Base-by-base conservation (phyloP, 257 asterid species). In the Nicotiana otophora region DNA sequence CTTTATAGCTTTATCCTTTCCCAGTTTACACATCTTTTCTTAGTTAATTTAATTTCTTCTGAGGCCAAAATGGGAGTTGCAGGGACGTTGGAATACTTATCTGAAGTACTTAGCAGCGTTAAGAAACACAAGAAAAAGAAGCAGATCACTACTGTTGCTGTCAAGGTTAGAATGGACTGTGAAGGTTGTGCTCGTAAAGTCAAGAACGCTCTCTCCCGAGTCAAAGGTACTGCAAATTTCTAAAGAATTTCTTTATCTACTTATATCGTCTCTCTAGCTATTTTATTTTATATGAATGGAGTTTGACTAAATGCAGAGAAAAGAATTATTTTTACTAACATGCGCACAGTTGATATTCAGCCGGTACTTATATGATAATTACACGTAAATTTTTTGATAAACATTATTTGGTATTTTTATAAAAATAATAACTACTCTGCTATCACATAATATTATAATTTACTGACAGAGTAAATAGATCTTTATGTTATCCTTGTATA, bases 151-250 rank as follows among this genome's bases (percentile, higher is more conserved):
- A 93, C 93, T 4, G 98, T 95, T 0, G 64, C 92, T 9, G 87
- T 95, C 81, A 95, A 93, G 81, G 86, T 95, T 74, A 85, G 98
- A 69, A 95, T 95, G 97, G 97, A 92, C 20, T 93, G 98, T 70
- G 98, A 95, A 88, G 98, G 98, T 75, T 95, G 98, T 82, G 97
- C 86, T 8, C 90, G 88, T 11, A 90, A 87, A 87, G 87, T 95
- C 57, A 93, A 91, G 93, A 86, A 83, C 3, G 85, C 81, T 5
- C 98, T 95, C 84, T 87, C 91, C 2, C 39, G 86, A 19, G 89
- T 93, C 57, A 95, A 92, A 95, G 98, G 98, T 3, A 19, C 15
- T 80, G 23, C 28, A 17, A n/a, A 33, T 34, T 53, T 61, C 31
- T 17, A 60, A 42, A 42, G 11, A 42, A 8, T 5, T 10, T 31